phyloP scores from a whole-genome alignment of 148 eudicot species.

The Bassia scoparia region DNA sequence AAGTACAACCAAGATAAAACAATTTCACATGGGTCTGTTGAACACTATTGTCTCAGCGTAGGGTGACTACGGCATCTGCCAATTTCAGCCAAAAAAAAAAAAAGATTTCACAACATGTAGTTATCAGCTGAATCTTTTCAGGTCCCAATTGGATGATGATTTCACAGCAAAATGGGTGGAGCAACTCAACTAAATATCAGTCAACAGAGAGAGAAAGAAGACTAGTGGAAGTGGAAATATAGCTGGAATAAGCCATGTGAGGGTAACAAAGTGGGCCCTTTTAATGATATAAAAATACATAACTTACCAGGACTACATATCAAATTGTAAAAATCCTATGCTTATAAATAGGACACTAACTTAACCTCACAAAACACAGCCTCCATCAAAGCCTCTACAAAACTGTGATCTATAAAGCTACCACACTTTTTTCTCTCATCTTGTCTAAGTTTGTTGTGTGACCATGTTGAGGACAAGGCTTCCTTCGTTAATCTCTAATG shows the following conservation, averaged over 20 bases:
- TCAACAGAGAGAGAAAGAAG: background rate
- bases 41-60: background rate
- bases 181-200: conserved; percentile 4
- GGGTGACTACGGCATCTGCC: conserved; percentile 3
- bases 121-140: background rate
- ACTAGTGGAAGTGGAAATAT: background rate
- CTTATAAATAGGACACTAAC: conserved; percentile 15
- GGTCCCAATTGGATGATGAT: background rate
- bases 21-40: background rate
- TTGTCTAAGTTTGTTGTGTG: background rate
- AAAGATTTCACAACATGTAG: background rate
- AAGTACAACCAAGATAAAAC: background rate
- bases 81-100: background rate
- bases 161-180: background rate
- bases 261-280: conserved; percentile 17
- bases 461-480: conserved; percentile 23
- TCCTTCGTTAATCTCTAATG: conserved; percentile 25
- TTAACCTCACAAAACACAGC: background rate
- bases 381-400: background rate
- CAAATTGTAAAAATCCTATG: background rate
- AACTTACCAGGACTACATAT: background rate
- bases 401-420: background rate
- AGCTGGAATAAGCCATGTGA: conserved; percentile 16
- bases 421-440: background rate
- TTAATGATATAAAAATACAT: background rate